phyloP scores from a whole-genome alignment of 2,329 filamentous ascomycete species.

The Xylariales sp. region DNA sequence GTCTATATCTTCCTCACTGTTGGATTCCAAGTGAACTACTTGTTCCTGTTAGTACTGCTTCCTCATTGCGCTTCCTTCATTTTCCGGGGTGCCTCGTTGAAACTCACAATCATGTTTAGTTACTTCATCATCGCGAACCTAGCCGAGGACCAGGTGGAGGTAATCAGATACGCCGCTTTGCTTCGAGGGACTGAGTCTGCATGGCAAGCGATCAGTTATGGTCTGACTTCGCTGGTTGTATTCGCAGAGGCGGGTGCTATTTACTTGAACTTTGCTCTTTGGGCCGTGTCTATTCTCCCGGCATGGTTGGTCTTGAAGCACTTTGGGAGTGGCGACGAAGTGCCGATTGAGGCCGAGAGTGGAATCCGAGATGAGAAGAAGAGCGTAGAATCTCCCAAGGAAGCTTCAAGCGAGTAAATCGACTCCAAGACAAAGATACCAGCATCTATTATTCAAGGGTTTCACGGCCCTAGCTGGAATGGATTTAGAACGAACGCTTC shows the following conservation, averaged over 20 bases:
- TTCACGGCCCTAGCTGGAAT: slow-evolving; percentile 17
- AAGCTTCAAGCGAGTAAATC: slow-evolving; percentile 11
- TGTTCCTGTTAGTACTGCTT: slow-evolving; percentile 67
- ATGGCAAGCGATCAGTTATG: slow-evolving; percentile 79
- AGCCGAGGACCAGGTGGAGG: slow-evolving; percentile 69
- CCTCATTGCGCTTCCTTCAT: slow-evolving; percentile 2
- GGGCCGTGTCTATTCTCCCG: slow-evolving; percentile 71
- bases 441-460: slow-evolving; percentile 12
- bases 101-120: slow-evolving; percentile 48
- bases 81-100: not conserved
- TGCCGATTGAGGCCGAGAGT: slow-evolving; percentile 19
- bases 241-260: slow-evolving; percentile 74
- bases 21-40: slow-evolving; percentile 79
- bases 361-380: slow-evolving; percentile 15
- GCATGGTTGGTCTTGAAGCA: slow-evolving; percentile 74
- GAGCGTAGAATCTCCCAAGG: slow-evolving; percentile 15
- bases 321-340: slow-evolving; percentile 69
- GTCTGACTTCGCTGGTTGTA: slow-evolving; percentile 68
- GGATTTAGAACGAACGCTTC: slow-evolving; percentile 12
- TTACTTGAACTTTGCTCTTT: slow-evolving; percentile 77
- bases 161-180: slow-evolving; percentile 75
- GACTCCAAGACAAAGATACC: slow-evolving; percentile 14
- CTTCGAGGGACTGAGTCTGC: slow-evolving; percentile 78
- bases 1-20: slow-evolving; percentile 75
- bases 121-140: slow-evolving; percentile 79